Conservation (phyloP, 352 stramenopile genomes). For the Globisporangium sylvaticum region DNA sequence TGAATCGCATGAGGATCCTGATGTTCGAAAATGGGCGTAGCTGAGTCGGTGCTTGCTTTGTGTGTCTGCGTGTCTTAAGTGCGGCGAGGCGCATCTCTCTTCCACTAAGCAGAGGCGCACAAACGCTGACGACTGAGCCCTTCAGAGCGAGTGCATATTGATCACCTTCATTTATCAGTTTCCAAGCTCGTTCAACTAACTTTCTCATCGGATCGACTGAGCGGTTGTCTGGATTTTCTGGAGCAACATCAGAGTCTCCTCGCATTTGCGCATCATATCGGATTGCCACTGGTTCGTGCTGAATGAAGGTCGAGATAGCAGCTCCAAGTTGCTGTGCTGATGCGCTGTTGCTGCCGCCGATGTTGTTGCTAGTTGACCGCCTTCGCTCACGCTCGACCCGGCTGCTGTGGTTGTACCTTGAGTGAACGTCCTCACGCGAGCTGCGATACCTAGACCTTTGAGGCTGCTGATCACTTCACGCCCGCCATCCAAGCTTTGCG, state of each 20-base stretch:
- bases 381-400: not conserved
- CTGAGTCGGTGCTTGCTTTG: too few relatives aligned
- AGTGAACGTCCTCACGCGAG: not conserved
- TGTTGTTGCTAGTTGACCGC: not conserved
- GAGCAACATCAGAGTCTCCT: conserved; percentile 38
- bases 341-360: not conserved
- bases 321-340: not conserved
- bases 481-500: not conserved
- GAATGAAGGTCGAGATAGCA: not conserved
- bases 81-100: too few relatives aligned
- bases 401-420: not conserved
- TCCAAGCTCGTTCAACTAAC: too few relatives aligned
- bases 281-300: conserved; percentile 24
- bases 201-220: not conserved
- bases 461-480: conserved; percentile 7
- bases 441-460: not conserved
- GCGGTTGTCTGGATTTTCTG: conserved; percentile 34
- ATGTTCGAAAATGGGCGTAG: too few relatives aligned
- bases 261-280: conserved; percentile 41
- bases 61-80: too few relatives aligned
- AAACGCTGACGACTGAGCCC: too few relatives aligned
- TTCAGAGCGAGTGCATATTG: too few relatives aligned
- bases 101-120: too few relatives aligned
- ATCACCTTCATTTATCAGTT: too few relatives aligned
- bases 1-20: too few relatives aligned